These are phyloP conservation scores for Mycena galopus DNA, from an alignment of 768 basidiomycete species.

Conservation along the genomic window DNA sequence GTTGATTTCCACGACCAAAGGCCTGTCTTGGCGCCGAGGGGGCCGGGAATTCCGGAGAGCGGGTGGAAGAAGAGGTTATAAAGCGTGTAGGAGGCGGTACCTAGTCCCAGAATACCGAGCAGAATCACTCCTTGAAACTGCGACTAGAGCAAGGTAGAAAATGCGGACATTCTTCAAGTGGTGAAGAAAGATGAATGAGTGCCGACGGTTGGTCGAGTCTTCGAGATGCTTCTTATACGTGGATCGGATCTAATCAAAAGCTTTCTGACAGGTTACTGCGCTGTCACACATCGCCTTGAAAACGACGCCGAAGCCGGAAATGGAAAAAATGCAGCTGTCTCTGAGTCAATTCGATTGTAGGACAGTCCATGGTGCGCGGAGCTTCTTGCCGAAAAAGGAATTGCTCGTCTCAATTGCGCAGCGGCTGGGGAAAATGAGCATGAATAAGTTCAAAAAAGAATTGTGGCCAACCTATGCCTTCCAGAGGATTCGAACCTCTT, in stretches of 20 bases:
- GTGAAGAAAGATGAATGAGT: not conserved
- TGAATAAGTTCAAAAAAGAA: too few relatives aligned
- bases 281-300: not conserved
- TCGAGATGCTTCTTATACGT: not conserved
- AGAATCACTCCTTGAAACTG: not conserved
- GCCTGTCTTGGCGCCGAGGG: not conserved
- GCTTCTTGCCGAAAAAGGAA: too few relatives aligned
- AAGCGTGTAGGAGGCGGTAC: not conserved
- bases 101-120: not conserved
- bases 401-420: too few relatives aligned
- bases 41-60: constrained; percentile 14
- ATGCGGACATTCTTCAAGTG: not conserved
- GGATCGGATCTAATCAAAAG: not conserved
- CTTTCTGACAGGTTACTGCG: too few relatives aligned
- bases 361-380: not conserved
- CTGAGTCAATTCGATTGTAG: not conserved
- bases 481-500: too few relatives aligned
- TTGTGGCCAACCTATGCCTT: too few relatives aligned
- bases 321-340: not conserved
- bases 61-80: constrained; percentile 24
- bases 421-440: too few relatives aligned
- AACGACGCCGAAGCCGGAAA: too few relatives aligned
- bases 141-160: not conserved
- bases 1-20: constrained; percentile 25
- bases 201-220: not conserved